Conservation (phyloP, 2,329 filamentous ascomycete genomes). For the Cercospora sp. region DNA sequence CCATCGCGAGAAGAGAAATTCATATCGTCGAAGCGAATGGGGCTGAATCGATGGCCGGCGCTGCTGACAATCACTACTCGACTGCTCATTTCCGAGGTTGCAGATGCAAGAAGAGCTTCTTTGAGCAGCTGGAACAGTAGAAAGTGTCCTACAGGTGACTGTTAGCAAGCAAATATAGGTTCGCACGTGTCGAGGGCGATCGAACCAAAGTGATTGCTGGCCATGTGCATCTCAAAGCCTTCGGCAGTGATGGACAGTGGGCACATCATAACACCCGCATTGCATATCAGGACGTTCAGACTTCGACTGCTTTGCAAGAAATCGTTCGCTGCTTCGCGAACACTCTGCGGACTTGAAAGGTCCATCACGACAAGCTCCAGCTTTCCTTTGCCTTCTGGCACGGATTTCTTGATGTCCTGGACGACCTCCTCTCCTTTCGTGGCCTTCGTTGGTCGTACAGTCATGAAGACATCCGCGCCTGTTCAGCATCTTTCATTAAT, state of each 20-base stretch:
- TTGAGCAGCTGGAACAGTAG: conserved; percentile 56
- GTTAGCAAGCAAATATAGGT: background rate
- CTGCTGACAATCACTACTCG: conserved; percentile 49
- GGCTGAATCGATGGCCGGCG: conserved; percentile 43
- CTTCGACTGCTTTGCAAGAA: conserved; percentile 11
- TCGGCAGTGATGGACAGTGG: conserved; percentile 4
- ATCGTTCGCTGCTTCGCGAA: conserved; percentile 34
- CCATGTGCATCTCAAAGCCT: conserved; percentile 52
- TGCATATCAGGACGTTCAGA: conserved; percentile 22
- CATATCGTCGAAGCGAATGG: conserved; percentile 35
- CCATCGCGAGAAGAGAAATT: conserved; percentile 32
- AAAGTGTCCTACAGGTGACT: conserved; percentile 45
- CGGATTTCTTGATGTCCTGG: background rate
- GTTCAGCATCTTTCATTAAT: background rate
- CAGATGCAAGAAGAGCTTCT: conserved; percentile 39
- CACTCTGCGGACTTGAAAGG: conserved; percentile 31
- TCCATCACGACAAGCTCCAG: conserved; percentile 27
- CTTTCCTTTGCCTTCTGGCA: background rate
- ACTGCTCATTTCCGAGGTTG: conserved; percentile 38
- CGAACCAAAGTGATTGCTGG: conserved; percentile 50
- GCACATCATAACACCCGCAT: conserved; percentile 17
- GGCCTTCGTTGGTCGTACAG: conserved; percentile 2
- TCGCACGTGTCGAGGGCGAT: background rate
- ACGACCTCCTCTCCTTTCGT: conserved; percentile 2
- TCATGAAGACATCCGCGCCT: conserved; percentile 14